Conservation (phyloP, 1,284 basidiomycete species). For the Apiotrichum akiyoshidainum region DNA sequence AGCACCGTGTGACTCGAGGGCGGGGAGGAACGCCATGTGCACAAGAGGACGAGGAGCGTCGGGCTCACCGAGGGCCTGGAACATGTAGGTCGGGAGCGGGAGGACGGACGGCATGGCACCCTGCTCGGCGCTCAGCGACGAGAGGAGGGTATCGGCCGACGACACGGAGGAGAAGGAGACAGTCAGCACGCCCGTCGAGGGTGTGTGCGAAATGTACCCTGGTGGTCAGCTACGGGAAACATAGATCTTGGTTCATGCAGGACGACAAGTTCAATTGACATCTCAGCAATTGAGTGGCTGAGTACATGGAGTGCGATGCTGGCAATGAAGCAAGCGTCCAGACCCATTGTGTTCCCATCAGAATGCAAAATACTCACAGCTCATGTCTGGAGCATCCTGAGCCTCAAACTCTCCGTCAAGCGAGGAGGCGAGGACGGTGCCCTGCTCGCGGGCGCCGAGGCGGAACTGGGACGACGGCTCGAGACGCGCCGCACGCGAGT, state of each 20-base stretch:
- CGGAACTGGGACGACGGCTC: constrained; percentile 1
- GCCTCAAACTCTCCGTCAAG: neutral
- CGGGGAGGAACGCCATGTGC: constrained; percentile 24
- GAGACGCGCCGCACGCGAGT: neutral
- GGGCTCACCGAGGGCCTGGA: constrained; percentile 11
- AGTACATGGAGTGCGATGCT: too few relatives aligned
- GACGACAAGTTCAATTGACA: too few relatives aligned
- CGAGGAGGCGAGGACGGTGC: neutral
- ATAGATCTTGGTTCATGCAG: neutral
- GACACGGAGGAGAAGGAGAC: constrained; percentile 30
- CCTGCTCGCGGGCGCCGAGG: neutral
- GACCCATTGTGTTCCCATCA: neutral
- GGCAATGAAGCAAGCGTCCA: neutral
- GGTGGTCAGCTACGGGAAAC: neutral
- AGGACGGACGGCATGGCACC: constrained; percentile 17
- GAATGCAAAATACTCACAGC: neutral
- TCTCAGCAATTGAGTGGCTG: too few relatives aligned
- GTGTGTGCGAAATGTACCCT: constrained; percentile 38
- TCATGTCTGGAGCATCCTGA: constrained; percentile 3
- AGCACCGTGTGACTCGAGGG: constrained; percentile 25
- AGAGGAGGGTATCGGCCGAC: constrained; percentile 20
- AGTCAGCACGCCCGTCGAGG: constrained; percentile 29
- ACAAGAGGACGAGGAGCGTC: constrained; percentile 16
- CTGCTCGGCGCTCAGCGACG: constrained; percentile 8
- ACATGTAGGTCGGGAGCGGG: constrained; percentile 24